Conservation (phyloP, 2,329 filamentous ascomycete genomes). For the Pseudogymnoascus sp. region DNA sequence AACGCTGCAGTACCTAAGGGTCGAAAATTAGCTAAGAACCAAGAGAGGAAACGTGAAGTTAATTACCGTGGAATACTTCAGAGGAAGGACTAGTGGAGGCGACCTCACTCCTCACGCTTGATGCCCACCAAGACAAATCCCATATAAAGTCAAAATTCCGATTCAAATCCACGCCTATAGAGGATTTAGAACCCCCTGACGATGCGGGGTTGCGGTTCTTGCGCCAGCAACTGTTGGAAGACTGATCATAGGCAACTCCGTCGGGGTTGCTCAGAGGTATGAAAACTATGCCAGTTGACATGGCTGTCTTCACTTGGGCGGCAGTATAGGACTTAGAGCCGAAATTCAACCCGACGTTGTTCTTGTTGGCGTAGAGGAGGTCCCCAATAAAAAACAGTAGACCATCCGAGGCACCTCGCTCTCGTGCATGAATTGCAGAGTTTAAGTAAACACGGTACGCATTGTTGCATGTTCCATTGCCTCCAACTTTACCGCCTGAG, state of each 20-base stretch:
- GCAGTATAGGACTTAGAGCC: constrained; percentile 44
- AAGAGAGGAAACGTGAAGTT: neutral
- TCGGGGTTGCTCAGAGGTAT: constrained; percentile 47
- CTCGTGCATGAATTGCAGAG: constrained; percentile 47
- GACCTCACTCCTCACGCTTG: constrained; percentile 30
- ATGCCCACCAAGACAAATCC: constrained; percentile 41
- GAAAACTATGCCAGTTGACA: constrained; percentile 45
- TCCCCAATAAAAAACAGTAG: constrained; percentile 51
- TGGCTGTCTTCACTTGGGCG: constrained; percentile 41
- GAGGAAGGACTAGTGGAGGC: constrained; percentile 36
- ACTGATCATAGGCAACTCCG: constrained; percentile 44
- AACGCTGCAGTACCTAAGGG: constrained; percentile 37
- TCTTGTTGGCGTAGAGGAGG: constrained; percentile 44
- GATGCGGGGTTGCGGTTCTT: constrained; percentile 45
- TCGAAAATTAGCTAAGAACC: constrained; percentile 3
- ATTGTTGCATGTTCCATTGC: constrained; percentile 32
- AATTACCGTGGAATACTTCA: constrained; percentile 37
- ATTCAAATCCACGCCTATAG: constrained; percentile 44
- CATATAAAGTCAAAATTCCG: constrained; percentile 51
- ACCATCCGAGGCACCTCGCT: constrained; percentile 48
- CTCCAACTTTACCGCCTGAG: constrained; percentile 36
- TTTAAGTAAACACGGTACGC: constrained; percentile 44
- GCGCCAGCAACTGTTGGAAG: constrained; percentile 43
- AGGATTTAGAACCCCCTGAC: constrained; percentile 22
- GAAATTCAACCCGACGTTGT: constrained; percentile 42